A percentile compares a stretch with the other conserved stretches of the same genome.
phyloP scores from a whole-genome alignment of 352 stramenopile genomes.

The Phytophthora vignae region DNA sequence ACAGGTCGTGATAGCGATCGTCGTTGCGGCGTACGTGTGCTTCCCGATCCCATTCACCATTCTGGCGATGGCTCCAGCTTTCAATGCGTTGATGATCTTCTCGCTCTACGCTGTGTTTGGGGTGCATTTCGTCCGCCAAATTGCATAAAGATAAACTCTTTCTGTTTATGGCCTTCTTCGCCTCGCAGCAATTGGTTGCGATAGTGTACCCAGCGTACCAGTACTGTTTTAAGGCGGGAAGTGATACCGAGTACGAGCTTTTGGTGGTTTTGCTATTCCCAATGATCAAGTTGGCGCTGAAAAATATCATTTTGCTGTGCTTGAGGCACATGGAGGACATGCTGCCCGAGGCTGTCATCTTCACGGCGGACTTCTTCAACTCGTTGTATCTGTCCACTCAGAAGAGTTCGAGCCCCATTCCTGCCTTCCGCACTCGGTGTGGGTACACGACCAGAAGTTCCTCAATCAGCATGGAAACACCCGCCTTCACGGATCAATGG shows the following conservation, averaged over 20 bases:
- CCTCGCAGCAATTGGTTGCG: not conserved
- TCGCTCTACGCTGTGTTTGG: not conserved
- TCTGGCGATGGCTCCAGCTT: not conserved
- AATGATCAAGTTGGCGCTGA: not conserved
- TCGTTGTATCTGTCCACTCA: slow-evolving; percentile 1
- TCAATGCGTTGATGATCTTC: not conserved
- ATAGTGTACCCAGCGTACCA: not conserved
- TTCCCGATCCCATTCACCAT: not conserved
- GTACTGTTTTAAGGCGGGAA: not conserved
- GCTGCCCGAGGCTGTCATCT: not conserved
- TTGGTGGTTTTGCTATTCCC: not conserved
- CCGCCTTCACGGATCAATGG: no score
- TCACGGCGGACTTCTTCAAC: not conserved
- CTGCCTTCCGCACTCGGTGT: no score
- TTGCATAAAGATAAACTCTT: not conserved
- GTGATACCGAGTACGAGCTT: not conserved
- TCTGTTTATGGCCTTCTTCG: not conserved
- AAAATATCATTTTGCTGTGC: not conserved
- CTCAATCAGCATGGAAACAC: no score
- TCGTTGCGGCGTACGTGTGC: not conserved
- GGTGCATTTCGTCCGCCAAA: not conserved
- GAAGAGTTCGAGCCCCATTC: no score
- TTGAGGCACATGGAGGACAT: not conserved
- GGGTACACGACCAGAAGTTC: no score
- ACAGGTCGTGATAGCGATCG: not conserved